These are phyloP conservation scores for Amylostereum areolatum DNA, from an alignment of 1,284 basidiomycete genomes.

Conservation along the genomic window DNA sequence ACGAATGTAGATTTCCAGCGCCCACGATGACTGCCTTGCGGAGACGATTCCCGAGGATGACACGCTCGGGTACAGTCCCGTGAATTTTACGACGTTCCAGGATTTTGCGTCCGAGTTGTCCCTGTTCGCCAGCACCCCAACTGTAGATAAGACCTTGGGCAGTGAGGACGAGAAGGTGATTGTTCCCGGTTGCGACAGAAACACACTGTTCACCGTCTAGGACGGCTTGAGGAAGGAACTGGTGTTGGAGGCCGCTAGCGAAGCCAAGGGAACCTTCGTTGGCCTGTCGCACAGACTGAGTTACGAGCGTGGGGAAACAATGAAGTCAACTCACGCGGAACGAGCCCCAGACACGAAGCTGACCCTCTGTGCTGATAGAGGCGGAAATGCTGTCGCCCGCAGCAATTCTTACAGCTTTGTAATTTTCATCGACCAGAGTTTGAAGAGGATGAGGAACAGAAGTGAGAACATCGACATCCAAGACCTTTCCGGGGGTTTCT, in stretches of 20 bases:
- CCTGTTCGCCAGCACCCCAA: slow-evolving; percentile 85
- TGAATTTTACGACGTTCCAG: slow-evolving; percentile 80
- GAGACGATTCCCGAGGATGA: slow-evolving; percentile 61
- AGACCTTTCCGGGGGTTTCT: slow-evolving; percentile 46
- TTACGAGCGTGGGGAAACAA: slow-evolving; percentile 4
- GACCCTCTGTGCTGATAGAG: slow-evolving; percentile 72
- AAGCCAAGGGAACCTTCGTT: slow-evolving; percentile 87
- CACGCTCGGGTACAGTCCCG: slow-evolving; percentile 76
- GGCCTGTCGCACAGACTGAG: slow-evolving; percentile 32
- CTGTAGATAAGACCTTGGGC: slow-evolving; percentile 80
- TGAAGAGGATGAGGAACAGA: slow-evolving; percentile 71
- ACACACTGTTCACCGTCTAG: slow-evolving; percentile 74
- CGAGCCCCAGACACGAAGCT: slow-evolving; percentile 86
- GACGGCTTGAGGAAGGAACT: slow-evolving; percentile 68
- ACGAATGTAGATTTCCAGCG: slow-evolving; percentile 81
- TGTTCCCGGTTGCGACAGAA: slow-evolving; percentile 74
- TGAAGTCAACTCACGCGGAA: slow-evolving; percentile 66
- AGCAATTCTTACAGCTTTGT: slow-evolving; percentile 78
- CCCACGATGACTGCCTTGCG: slow-evolving; percentile 76
- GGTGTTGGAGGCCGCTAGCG: slow-evolving; percentile 56
- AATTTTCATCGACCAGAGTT: slow-evolving; percentile 65
- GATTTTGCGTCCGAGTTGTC: slow-evolving; percentile 82
- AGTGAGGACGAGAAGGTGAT: slow-evolving; percentile 85
- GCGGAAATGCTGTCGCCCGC: slow-evolving; percentile 85
- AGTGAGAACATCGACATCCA: slow-evolving; percentile 78